A percentile compares a stretch with the other conserved stretches of the same genome.
Evolutionary conservation across 495 filamentous ascomycete species (phyloP).

Genomic region (Oleoguttula mirabilis): DNA sequence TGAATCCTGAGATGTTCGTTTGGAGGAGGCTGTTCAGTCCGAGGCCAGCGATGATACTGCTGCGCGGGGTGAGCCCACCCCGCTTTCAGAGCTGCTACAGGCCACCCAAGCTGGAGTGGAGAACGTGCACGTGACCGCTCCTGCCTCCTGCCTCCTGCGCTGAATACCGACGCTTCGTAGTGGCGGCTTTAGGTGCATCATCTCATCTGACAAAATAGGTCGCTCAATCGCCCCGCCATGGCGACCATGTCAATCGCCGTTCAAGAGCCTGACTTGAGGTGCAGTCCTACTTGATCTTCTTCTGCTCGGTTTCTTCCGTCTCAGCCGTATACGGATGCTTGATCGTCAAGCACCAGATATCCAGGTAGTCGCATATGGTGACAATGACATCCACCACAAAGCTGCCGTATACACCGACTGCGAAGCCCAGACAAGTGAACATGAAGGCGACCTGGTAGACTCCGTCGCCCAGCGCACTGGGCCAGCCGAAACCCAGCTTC

Average conservation of each 20-base stretch:
- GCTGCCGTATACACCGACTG: slow-evolving; percentile 80
- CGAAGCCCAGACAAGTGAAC: slow-evolving; percentile 68
- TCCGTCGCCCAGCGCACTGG: slow-evolving; percentile 57
- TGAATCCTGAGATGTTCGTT: no score
- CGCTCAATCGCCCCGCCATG: no score
- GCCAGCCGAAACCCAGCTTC: slow-evolving; percentile 62
- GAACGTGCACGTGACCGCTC: no score
- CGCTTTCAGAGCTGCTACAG: no score
- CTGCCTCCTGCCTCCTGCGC: no score
- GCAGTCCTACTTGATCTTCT: slow-evolving; percentile 14
- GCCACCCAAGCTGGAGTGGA: no score
- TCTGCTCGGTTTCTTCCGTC: slow-evolving; percentile 1
- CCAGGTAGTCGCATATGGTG: slow-evolving; percentile 92
- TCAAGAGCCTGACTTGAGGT: background rate
- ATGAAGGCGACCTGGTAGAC: slow-evolving; percentile 76
- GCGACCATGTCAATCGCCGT: background rate
- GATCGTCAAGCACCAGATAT: slow-evolving; percentile 97
- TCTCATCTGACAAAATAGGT: no score
- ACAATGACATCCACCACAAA: slow-evolving; percentile 94
- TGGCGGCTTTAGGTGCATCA: no score
- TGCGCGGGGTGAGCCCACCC: no score
- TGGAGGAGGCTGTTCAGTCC: no score
- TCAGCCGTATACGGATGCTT: slow-evolving; percentile 49
- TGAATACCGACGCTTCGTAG: no score
- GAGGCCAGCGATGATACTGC: no score